Percentiles rank a stretch among this genome's conserved stretches.
Conservation (phyloP, 306 rosid genomes). For the Sechiopsis laciniata region DNA sequence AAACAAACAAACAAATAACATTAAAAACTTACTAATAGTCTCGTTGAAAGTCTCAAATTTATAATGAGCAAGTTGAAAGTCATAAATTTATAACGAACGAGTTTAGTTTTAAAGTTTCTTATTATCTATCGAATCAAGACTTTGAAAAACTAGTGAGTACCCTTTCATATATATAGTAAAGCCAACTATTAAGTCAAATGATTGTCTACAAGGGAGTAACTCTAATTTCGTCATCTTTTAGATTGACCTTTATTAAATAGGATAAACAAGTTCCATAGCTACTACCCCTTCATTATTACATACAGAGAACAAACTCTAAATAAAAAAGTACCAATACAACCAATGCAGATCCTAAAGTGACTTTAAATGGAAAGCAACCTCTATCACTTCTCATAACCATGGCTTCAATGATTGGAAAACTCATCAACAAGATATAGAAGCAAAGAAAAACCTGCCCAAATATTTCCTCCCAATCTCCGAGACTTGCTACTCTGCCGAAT, state of each 20-base stretch:
- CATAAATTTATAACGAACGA: too few species aligned
- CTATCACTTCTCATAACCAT: conserved; percentile 4
- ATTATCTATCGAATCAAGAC: too few species aligned
- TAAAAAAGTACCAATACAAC: background rate
- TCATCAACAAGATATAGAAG: background rate
- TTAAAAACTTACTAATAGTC: too few species aligned
- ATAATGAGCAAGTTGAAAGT: too few species aligned
- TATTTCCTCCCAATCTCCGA: background rate
- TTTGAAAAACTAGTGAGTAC: too few species aligned
- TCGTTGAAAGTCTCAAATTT: too few species aligned
- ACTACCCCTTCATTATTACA: background rate
- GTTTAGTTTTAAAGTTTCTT: too few species aligned
- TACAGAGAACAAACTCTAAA: background rate
- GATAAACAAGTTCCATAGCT: background rate
- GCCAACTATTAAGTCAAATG: too few species aligned
- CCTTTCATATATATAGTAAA: too few species aligned
- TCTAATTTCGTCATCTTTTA: too few species aligned
- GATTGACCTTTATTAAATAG: background rate
- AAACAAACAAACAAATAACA: too few species aligned
- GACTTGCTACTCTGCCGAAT: background rate
- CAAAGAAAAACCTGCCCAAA: conserved; percentile 2
- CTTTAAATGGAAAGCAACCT: conserved; percentile 6
- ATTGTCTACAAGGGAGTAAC: too few species aligned
- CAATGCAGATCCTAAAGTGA: background rate
- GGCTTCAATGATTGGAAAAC: background rate